Evolutionary conservation across 2,329 filamentous ascomycete genomes (phyloP).

Genomic region (Hypocrella siamensis): DNA sequence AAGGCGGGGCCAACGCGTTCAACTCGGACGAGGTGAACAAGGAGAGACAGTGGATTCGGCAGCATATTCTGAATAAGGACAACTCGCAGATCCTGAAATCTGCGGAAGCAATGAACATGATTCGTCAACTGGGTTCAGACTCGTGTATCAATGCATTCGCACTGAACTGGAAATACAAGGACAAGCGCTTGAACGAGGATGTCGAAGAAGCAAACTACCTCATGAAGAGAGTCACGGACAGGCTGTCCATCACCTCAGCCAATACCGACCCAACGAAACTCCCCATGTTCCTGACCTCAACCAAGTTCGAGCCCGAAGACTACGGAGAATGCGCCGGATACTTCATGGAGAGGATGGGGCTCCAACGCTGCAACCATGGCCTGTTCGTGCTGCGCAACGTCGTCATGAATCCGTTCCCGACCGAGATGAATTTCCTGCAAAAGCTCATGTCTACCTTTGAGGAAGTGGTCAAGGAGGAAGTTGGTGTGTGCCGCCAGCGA

Average conservation of each 20-base stretch:
- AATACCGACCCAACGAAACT: constrained; percentile 22
- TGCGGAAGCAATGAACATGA: constrained; percentile 19
- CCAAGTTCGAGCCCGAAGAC: constrained; percentile 20
- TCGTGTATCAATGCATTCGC: constrained; percentile 30
- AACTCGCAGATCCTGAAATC: constrained; percentile 19
- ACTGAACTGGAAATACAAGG: constrained; percentile 22
- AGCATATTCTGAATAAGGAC: constrained; percentile 19
- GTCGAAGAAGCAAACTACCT: constrained; percentile 32
- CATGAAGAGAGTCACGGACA: constrained; percentile 26
- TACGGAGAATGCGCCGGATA: constrained; percentile 24
- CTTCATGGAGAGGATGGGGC: constrained; percentile 24
- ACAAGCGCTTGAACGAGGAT: constrained; percentile 24
- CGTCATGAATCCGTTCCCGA: constrained; percentile 29
- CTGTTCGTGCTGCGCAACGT: constrained; percentile 30
- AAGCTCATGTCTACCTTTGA: constrained; percentile 18
- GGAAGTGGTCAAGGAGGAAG: constrained; percentile 13
- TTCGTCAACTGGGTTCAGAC: constrained; percentile 26
- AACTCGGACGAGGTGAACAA: constrained; percentile 13
- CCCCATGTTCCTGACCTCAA: constrained; percentile 28
- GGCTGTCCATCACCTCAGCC: constrained; percentile 23
- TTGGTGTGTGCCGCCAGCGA: constrained; percentile 15
- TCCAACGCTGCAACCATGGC: constrained; percentile 16
- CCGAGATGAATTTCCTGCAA: constrained; percentile 21
- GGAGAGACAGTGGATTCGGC: constrained; percentile 21
- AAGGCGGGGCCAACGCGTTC: constrained; percentile 5